Percentiles rank a stretch among this genome's conserved stretches.
Evolutionary conservation across 805 yeast species (phyloP).

Genomic region (Cyberlindnera samutprakarnensis): DNA sequence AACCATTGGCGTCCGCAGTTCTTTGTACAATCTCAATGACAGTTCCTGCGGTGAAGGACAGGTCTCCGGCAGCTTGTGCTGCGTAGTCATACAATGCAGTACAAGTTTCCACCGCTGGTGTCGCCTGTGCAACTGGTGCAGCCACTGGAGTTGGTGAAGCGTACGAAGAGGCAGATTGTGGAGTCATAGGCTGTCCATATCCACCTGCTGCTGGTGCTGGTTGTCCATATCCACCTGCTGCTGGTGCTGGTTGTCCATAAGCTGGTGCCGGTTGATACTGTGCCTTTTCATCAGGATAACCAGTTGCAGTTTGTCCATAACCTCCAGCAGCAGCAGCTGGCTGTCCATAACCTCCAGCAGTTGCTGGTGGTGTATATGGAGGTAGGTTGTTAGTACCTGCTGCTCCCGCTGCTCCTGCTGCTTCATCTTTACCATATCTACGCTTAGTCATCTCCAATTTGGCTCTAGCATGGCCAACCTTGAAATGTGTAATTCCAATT

Average conservation of each 20-base stretch:
- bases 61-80: slow-evolving; percentile 91
- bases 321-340: slow-evolving; percentile 1
- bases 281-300: slow-evolving; percentile 27
- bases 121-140: slow-evolving; percentile 24
- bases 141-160: slow-evolving; percentile 18
- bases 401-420: slow-evolving; percentile 28
- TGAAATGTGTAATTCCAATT: slow-evolving; percentile 85
- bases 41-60: slow-evolving; percentile 82
- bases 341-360: slow-evolving; percentile 16
- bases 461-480: slow-evolving; percentile 77
- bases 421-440: slow-evolving; percentile 52
- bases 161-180: slow-evolving; percentile 12
- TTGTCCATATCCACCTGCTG: slow-evolving; percentile 11
- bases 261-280: slow-evolving; percentile 10
- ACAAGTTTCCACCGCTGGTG: slow-evolving; percentile 47
- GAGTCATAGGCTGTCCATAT: slow-evolving; percentile 19
- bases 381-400: slow-evolving; percentile 26
- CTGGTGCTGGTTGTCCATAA: neutral
- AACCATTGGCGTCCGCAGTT: slow-evolving; percentile 80
- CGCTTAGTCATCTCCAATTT: slow-evolving; percentile 79
- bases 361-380: slow-evolving; percentile 28
- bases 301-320: slow-evolving; percentile 18
- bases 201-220: slow-evolving; percentile 21
- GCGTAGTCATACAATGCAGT: slow-evolving; percentile 87
- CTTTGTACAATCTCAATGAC: slow-evolving; percentile 76